phyloP scores from a whole-genome alignment of 176 grass and related monocot genomes.

The Pontederia crassipes region DNA sequence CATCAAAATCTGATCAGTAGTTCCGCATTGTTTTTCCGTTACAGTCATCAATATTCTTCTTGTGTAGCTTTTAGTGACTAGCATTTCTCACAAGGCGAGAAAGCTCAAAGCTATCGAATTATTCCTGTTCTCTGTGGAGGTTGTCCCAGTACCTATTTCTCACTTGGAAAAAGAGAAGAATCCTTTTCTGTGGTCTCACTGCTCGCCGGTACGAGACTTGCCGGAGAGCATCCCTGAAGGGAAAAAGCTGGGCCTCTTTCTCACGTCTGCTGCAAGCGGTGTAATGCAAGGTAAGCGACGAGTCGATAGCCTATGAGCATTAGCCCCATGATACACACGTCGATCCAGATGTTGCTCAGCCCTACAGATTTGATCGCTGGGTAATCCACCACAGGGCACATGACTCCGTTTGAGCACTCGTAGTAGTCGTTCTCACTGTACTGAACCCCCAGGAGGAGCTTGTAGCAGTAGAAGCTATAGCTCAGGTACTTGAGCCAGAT shows the following conservation, averaged over 20 bases:
- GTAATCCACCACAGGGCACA: conserved; percentile 57
- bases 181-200: not conserved
- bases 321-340: conserved; percentile 75
- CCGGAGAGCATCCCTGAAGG: too few species aligned
- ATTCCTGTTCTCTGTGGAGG: not conserved
- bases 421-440: conserved; percentile 45
- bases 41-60: not conserved
- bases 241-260: not conserved
- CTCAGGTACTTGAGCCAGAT: conserved; percentile 76
- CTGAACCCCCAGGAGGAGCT: conserved; percentile 65
- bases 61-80: not conserved
- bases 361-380: conserved; percentile 73
- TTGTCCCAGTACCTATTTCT: not conserved
- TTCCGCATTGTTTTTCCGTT: not conserved
- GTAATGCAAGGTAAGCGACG: conserved; percentile 65
- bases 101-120: not conserved
- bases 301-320: conserved; percentile 74
- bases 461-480: conserved; percentile 98
- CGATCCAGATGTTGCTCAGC: conserved; percentile 61
- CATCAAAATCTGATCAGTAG: not conserved
- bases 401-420: conserved; percentile 31
- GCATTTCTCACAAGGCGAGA: not conserved
- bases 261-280: conserved; percentile 59
- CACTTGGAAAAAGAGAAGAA: not conserved
- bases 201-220: too few species aligned